Conservation (phyloP, 1,284 basidiomycete genomes). For the Meripilus lineatus region DNA sequence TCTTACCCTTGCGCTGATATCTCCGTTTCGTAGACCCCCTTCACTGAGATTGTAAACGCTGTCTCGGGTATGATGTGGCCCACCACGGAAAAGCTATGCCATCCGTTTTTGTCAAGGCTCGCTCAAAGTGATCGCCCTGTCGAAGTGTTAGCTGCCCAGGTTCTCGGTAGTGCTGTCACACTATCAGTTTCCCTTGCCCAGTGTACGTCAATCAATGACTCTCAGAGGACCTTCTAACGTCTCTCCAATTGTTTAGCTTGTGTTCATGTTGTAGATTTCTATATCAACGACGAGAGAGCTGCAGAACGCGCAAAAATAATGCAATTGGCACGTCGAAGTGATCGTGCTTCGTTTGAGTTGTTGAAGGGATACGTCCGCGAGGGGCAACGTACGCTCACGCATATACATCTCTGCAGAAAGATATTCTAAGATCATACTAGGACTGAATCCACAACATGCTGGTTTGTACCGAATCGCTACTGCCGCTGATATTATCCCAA, state of each 20-base stretch:
- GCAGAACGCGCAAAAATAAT: conserved; percentile 41
- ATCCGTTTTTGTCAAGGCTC: conserved; percentile 40
- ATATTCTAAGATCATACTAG: too few species aligned
- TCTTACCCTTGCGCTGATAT: too few species aligned
- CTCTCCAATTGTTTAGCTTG: conserved; percentile 41
- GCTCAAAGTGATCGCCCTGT: conserved; percentile 35
- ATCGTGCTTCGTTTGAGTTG: conserved; percentile 30
- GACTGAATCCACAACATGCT: conserved; percentile 31
- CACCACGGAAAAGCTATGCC: conserved; percentile 30
- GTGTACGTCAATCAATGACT: conserved; percentile 37
- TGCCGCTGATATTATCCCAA: conserved; percentile 31
- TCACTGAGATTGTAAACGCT: conserved; percentile 7
- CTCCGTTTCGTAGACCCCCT: conserved; percentile 6
- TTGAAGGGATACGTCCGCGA: conserved; percentile 50
- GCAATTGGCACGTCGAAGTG: conserved; percentile 30
- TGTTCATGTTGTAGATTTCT: conserved; percentile 60
- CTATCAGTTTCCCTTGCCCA: conserved; percentile 40
- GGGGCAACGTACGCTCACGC: conserved; percentile 40
- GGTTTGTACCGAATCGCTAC: conserved; percentile 39
- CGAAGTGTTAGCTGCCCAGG: conserved; percentile 39
- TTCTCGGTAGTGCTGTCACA: conserved; percentile 46
- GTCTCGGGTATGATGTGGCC: conserved; percentile 20
- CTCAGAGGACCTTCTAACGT: too few species aligned
- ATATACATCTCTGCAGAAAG: neutral
- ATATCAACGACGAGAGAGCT: conserved; percentile 40